Conservation (phyloP, 23 red algal genomes). For the Gracilaria domingensis region DNA sequence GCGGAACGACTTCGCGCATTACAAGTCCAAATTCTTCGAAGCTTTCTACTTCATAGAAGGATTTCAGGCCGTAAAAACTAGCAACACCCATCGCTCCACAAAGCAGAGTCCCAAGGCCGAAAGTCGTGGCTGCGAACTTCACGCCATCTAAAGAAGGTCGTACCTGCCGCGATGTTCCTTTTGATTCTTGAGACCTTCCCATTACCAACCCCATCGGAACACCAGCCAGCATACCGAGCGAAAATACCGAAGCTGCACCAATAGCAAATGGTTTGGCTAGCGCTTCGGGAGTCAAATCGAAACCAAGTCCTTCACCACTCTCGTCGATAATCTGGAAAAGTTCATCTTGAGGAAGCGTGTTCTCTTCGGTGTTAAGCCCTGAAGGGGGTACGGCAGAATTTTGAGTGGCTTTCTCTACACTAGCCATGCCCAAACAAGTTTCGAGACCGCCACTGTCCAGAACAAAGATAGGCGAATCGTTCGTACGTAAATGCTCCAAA, state of each 20-base stretch:
- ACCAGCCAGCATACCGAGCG: conserved; percentile 70
- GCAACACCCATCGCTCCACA: conserved; percentile 57
- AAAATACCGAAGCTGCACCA: conserved; percentile 45
- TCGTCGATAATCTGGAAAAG: conserved; percentile 80
- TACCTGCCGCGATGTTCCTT: conserved; percentile 25
- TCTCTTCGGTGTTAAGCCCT: background rate
- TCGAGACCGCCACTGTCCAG: background rate
- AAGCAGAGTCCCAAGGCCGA: conserved; percentile 70
- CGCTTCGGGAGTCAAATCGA: conserved; percentile 72
- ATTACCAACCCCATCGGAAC: conserved; percentile 70
- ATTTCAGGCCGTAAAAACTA: conserved; percentile 43
- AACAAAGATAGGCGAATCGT: too few species aligned
- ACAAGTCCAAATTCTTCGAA: conserved; percentile 70
- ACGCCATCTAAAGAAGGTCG: conserved; percentile 52
- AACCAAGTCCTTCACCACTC: conserved; percentile 71
- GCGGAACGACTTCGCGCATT: conserved; percentile 65
- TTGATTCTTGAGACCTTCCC: conserved; percentile 58
- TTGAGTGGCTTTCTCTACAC: background rate
- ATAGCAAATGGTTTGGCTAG: conserved; percentile 69
- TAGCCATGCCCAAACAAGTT: background rate
- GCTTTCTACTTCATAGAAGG: conserved; percentile 45
- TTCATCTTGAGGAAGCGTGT: conserved; percentile 20
- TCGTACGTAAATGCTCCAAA: too few species aligned
- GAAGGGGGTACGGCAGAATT: background rate
- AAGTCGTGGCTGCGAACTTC: conserved; percentile 65